Evolutionary conservation across 2,329 filamentous ascomycete genomes (phyloP), one percentile per base, ranked within the genome.

Genomic region (Ceratocystis destructans): DNA sequence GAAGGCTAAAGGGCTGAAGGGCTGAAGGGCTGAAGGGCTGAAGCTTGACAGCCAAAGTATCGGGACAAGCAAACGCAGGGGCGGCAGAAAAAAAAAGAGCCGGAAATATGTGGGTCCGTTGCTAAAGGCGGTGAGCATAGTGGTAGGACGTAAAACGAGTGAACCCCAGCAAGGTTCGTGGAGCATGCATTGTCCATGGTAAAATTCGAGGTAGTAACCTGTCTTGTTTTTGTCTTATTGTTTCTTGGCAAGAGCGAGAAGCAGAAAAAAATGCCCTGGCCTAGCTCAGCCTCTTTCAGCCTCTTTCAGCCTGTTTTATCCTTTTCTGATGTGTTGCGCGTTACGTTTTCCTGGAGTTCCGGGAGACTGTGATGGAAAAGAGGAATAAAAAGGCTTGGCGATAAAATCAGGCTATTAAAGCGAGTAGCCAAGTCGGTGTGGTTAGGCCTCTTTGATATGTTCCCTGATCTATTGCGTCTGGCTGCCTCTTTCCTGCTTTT

Each of bases 61-160:
- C 20, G 61, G 37, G 7, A 63, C 17, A 25, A 50, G 31, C 48
- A 50, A 46, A n/a, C 31, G 33, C 22, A 53, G 33, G 46, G 62
- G 45, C 33, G 37, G 46, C 63, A 33, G 64, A 37, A 59, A 59
- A 59, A 59, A 59, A 59, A 20, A 57, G 10, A 17, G 31, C n/a
- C 25, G 5, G 3, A 57, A 31, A 57, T 12, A 31, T 10, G 53
- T 31, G 53, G 53, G 53, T 10, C 53, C 28, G 53, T 5, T 20
- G 12, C 20, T 28, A 31, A 57, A 57, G 28, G 53, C 53, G 53
- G 53, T 57, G 53, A 57, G 53, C 25, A 57, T 17, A 7, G 3
- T 6, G 22, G 17, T 22, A 6, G 4, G n/a, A 57, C 2, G n/a
- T 12, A 57, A 12, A 57, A 17, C 10, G 25, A 17, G 20, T 2